Evolutionary conservation across 768 basidiomycete species (phyloP).

Genomic region (Pleurotus ostreatus): DNA sequence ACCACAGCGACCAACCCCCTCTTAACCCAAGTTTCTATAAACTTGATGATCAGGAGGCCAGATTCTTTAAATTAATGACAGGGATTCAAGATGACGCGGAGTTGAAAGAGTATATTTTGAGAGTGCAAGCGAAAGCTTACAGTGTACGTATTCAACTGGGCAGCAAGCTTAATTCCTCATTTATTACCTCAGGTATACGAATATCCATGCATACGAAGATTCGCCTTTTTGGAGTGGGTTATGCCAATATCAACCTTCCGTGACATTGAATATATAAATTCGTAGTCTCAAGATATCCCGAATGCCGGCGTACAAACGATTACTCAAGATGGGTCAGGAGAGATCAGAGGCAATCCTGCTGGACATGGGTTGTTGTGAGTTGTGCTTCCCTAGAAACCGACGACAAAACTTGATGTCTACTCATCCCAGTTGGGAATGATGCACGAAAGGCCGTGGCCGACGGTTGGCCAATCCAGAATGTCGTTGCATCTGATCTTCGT

Average conservation of each 20-base stretch:
- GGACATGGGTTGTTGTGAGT: slow-evolving; percentile 41
- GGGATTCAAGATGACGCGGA: slow-evolving; percentile 31
- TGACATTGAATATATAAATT: neutral
- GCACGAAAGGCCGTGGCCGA: slow-evolving; percentile 33
- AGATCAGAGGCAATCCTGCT: slow-evolving; percentile 29
- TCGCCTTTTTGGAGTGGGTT: slow-evolving; percentile 24
- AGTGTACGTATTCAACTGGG: slow-evolving; percentile 13
- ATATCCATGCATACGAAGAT: slow-evolving; percentile 28
- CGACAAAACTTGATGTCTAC: neutral
- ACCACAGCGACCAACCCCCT: neutral
- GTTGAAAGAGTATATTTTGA: slow-evolving; percentile 34
- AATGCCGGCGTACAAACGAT: slow-evolving; percentile 27
- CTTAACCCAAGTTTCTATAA: slow-evolving; percentile 16
- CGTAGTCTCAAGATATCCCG: slow-evolving; percentile 26
- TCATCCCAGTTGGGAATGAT: slow-evolving; percentile 35
- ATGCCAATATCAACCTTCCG: neutral
- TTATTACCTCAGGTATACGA: slow-evolving; percentile 18
- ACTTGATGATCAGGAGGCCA: slow-evolving; percentile 22
- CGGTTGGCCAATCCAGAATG: slow-evolving; percentile 33
- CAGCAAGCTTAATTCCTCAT: neutral
- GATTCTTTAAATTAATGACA: slow-evolving; percentile 32
- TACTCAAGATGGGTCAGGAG: slow-evolving; percentile 21
- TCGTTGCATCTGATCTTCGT: slow-evolving; percentile 34
- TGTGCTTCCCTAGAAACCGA: too few species aligned
- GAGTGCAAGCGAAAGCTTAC: slow-evolving; percentile 32